Evolutionary conservation across 1,139 yeast species (phyloP).

Genomic region (Debaryomycetaceae sp.): DNA sequence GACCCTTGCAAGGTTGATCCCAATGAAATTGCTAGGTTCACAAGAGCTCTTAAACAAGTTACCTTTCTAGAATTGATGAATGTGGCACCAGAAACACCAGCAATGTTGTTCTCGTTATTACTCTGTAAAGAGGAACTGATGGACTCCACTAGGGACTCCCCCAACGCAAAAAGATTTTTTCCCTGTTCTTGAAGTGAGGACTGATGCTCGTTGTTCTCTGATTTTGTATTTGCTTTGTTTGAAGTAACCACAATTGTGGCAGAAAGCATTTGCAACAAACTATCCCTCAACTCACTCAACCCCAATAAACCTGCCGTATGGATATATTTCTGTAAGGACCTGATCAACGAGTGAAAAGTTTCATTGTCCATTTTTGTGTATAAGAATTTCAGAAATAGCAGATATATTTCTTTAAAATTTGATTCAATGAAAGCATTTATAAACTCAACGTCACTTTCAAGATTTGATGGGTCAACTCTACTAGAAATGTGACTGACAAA

Average conservation of each 20-base stretch:
- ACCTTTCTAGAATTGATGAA: constrained; percentile 59
- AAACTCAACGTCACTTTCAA: constrained; percentile 37
- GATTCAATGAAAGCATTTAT: constrained; percentile 37
- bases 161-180: constrained; percentile 44
- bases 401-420: constrained; percentile 45
- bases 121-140: constrained; percentile 26
- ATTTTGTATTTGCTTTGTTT: background rate
- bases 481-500: constrained; percentile 44
- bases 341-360: constrained; percentile 55
- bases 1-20: constrained; percentile 66
- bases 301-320: constrained; percentile 81
- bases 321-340: constrained; percentile 74
- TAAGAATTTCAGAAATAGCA: constrained; percentile 50
- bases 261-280: constrained; percentile 56
- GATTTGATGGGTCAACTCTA: constrained; percentile 16
- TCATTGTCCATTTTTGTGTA: constrained; percentile 69
- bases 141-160: constrained; percentile 62
- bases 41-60: constrained; percentile 73
- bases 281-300: constrained; percentile 53
- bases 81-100: background rate
- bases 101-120: background rate
- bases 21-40: constrained; percentile 71
- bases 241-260: constrained; percentile 35
- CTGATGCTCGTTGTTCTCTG: constrained; percentile 28
- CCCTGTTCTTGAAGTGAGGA: constrained; percentile 22